Evolutionary conservation across 768 basidiomycete species (phyloP).

Genomic region (Russula griseocarnosa): DNA sequence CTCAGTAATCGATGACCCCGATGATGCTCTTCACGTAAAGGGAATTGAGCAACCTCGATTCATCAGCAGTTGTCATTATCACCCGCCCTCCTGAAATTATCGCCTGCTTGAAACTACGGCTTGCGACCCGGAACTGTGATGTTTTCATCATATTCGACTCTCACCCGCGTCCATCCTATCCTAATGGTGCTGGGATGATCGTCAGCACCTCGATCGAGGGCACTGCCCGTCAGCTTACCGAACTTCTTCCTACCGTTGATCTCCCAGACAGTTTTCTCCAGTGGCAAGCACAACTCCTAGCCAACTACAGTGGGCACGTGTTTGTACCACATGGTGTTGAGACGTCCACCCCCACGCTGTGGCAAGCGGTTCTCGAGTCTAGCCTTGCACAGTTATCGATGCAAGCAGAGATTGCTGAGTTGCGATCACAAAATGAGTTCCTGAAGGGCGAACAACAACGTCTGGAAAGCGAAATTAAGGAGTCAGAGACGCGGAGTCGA

Average conservation of each 20-base stretch:
- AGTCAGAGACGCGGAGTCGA: constrained; percentile 10
- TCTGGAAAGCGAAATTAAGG: constrained; percentile 22
- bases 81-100: constrained; percentile 72
- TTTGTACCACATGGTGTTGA: constrained; percentile 39
- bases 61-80: constrained; percentile 47
- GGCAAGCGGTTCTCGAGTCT: constrained; percentile 44
- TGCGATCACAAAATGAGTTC: constrained; percentile 20
- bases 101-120: constrained; percentile 43
- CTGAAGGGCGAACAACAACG: constrained; percentile 30
- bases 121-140: constrained; percentile 23
- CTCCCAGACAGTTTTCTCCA: constrained; percentile 44
- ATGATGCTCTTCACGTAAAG: constrained; percentile 24
- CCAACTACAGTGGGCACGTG: constrained; percentile 56
- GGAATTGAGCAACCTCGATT: constrained; percentile 27
- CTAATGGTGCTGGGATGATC: constrained; percentile 56
- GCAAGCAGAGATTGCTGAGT: constrained; percentile 37
- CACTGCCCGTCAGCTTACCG: constrained; percentile 43
- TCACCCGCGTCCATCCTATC: constrained; percentile 54
- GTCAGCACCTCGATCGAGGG: constrained; percentile 46
- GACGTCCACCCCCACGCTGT: constrained; percentile 30
- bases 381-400: constrained; percentile 47
- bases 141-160: constrained; percentile 65
- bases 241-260: constrained; percentile 49
- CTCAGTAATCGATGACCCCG: neutral
- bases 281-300: constrained; percentile 64